A percentile compares a stretch with the other conserved stretches of the same genome.
These are phyloP conservation scores for Salix suchowensis DNA, from an alignment of 345 rosid genomes.

Conservation along the genomic window DNA sequence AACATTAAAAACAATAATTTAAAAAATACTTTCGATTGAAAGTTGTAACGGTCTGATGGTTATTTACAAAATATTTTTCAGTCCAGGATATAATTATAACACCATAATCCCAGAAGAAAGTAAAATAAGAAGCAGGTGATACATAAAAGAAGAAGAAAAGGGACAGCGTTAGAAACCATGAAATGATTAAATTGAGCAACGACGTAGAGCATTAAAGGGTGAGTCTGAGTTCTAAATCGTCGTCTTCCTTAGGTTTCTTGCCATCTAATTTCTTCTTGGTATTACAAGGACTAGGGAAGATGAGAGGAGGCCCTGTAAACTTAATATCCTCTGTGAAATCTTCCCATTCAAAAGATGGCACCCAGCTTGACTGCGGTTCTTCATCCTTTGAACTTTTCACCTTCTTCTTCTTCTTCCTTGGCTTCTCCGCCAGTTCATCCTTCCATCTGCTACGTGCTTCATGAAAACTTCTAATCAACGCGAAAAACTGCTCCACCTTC, in stretches of 20 bases:
- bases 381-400: background rate
- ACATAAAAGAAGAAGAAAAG: too few species aligned
- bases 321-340: slow-evolving; percentile 25
- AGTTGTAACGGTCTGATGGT: too few species aligned
- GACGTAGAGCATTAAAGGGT: slow-evolving; percentile 8
- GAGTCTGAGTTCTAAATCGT: slow-evolving; percentile 25
- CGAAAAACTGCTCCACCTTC: slow-evolving; percentile 30
- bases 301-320: slow-evolving; percentile 6
- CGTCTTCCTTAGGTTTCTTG: background rate
- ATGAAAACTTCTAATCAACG: slow-evolving; percentile 19
- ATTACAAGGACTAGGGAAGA: slow-evolving; percentile 12
- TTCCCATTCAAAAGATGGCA: slow-evolving; percentile 31
- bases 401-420: slow-evolving; percentile 6
- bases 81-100: too few species aligned
- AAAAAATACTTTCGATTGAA: too few species aligned
- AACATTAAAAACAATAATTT: too few species aligned
- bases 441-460: slow-evolving; percentile 26
- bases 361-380: slow-evolving; percentile 18
- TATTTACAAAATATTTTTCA: too few species aligned
- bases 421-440: slow-evolving; percentile 9
- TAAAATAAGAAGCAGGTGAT: too few species aligned
- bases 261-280: background rate
- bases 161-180: too few species aligned
- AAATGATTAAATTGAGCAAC: too few species aligned
- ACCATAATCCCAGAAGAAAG: too few species aligned